Conservation (phyloP, 805 yeast species). For the Sugiyamaella chiloensis region DNA sequence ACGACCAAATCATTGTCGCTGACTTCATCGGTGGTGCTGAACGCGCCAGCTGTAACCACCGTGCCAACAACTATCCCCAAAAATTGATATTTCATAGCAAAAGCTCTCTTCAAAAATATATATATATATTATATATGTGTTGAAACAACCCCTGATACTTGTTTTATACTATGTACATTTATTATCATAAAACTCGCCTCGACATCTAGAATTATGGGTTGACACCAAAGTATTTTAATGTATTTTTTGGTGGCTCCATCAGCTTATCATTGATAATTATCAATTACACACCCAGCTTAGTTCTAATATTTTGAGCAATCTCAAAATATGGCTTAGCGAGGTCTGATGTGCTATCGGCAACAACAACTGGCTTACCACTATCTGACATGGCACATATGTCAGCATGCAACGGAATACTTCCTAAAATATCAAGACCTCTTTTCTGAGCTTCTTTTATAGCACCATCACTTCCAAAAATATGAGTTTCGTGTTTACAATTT, state of each 20-base stretch:
- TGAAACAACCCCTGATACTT: no score
- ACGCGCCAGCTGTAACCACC: neutral
- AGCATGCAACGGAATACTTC: constrained; percentile 63
- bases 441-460: constrained; percentile 47
- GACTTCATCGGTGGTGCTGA: neutral
- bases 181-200: no score
- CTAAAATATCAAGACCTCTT: constrained; percentile 51
- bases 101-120: no score
- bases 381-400: constrained; percentile 62
- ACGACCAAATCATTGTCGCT: neutral
- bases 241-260: neutral
- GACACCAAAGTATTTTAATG: no score
- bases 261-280: no score
- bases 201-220: no score
- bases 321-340: constrained; percentile 44
- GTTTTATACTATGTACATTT: no score
- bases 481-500: constrained; percentile 68
- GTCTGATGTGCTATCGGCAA: constrained; percentile 38
- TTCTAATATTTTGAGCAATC: constrained; percentile 44
- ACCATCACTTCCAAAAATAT: constrained; percentile 70
- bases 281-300: constrained; percentile 18
- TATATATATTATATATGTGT: no score
- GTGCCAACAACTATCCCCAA: neutral
- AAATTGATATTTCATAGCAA: no score
- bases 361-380: constrained; percentile 59